Evolutionary conservation across 495 filamentous ascomycete species (phyloP).

Genomic region (Aspergillus cavernicola): DNA sequence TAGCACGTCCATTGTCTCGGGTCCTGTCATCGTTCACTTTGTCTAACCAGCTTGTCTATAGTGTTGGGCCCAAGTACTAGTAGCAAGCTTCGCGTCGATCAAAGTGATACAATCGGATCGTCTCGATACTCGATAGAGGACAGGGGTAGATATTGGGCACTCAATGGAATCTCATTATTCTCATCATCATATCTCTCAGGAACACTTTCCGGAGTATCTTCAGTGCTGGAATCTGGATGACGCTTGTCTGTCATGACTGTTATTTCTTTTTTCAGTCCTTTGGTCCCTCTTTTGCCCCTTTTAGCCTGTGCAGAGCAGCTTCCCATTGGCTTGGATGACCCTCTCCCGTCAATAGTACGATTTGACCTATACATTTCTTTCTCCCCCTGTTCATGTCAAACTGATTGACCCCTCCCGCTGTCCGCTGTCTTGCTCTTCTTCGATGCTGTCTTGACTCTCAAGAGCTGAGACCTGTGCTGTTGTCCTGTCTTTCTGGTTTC

Average conservation of each 20-base stretch:
- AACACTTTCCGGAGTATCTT: no score
- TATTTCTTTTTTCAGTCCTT: conserved; percentile 3
- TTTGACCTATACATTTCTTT: conserved; percentile 13
- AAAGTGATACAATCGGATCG: neutral
- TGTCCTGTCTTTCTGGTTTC: neutral
- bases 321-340: conserved; percentile 13
- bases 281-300: neutral
- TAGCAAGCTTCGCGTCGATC: conserved; percentile 21
- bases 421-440: neutral
- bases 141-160: neutral
- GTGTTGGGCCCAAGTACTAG: conserved; percentile 14
- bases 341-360: conserved; percentile 20
- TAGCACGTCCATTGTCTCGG: conserved; percentile 27
- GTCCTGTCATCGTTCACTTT: conserved; percentile 23
- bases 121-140: neutral
- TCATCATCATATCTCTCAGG: no score
- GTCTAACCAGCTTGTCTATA: conserved; percentile 8
- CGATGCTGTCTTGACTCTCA: neutral
- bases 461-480: neutral
- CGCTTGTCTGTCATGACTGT: conserved; percentile 1
- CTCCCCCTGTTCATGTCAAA: conserved; percentile 19
- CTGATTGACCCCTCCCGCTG: conserved; percentile 2
- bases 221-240: neutral
- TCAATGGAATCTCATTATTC: no score
- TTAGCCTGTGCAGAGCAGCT: neutral